These are phyloP conservation scores for Ascoidea asiatica DNA, from an alignment of 805 yeast genomes.

Conservation along the genomic window DNA sequence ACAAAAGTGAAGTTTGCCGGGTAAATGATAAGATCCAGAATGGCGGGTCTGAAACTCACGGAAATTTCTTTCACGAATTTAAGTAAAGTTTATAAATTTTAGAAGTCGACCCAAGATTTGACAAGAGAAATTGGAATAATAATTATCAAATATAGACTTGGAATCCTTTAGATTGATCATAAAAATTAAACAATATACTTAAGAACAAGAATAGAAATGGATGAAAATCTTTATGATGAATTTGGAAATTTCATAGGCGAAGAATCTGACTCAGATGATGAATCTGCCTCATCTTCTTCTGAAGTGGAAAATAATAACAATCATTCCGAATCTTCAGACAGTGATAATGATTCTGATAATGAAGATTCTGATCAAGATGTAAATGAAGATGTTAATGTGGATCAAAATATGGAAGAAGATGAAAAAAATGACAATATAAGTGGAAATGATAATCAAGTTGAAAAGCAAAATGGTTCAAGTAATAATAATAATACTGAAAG, in stretches of 20 bases:
- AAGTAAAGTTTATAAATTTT: too few species aligned
- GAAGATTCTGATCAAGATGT: conserved; percentile 10
- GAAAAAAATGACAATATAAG: conserved; percentile 7
- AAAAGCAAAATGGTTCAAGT: conserved; percentile 7
- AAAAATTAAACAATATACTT: too few species aligned
- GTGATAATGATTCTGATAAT: conserved; percentile 13
- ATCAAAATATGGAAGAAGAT: conserved; percentile 3
- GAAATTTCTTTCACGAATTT: too few species aligned
- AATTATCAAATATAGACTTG: too few species aligned
- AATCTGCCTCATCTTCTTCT: conserved; percentile 15
- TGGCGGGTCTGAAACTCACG: too few species aligned
- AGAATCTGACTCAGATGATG: conserved; percentile 32
- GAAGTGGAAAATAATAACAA: conserved; percentile 10
- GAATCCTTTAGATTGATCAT: too few species aligned
- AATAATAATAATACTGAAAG: neutral
- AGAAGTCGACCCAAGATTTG: too few species aligned
- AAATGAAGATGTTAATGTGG: neutral
- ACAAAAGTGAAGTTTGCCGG: too few species aligned
- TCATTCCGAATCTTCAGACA: conserved; percentile 13
- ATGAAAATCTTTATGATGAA: conserved; percentile 69
- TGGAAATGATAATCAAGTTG: conserved; percentile 6
- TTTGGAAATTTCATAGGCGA: conserved; percentile 59
- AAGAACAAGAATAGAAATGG: too few species aligned
- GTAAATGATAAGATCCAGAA: too few species aligned
- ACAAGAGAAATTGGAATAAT: too few species aligned